Conservation (phyloP, 148 eudicot species). For the Arctostaphylos glauca region DNA sequence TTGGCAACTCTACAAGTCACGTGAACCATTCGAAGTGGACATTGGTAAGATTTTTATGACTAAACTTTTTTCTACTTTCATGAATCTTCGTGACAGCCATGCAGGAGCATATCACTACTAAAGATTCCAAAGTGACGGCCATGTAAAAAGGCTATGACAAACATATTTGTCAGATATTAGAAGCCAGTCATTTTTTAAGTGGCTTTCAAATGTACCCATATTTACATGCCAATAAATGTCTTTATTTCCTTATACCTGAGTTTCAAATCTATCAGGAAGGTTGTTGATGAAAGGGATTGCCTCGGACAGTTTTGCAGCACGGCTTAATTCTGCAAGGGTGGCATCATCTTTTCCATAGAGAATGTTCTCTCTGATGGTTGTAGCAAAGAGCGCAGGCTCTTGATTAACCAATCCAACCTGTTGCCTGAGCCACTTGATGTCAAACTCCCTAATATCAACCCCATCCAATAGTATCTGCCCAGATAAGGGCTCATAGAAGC, state of each 20-base stretch:
- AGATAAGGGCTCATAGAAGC: constrained; percentile 84
- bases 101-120: neutral
- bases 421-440: constrained; percentile 80
- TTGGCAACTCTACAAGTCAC: neutral
- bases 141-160: neutral
- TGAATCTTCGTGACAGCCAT: neutral
- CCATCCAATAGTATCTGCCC: constrained; percentile 77
- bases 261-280: constrained; percentile 90
- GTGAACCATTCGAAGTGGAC: neutral
- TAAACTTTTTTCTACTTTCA: neutral
- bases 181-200: too few species aligned
- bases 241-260: constrained; percentile 54
- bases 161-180: neutral
- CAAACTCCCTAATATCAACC: constrained; percentile 55
- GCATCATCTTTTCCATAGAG: constrained; percentile 89
- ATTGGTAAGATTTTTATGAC: neutral
- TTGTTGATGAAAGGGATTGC: constrained; percentile 76
- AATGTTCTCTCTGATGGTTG: constrained; percentile 86
- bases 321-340: constrained; percentile 67
- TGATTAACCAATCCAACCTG: constrained; percentile 95
- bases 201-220: neutral
- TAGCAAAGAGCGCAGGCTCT: constrained; percentile 95
- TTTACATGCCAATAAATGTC: neutral
- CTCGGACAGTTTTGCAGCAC: constrained; percentile 91
- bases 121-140: neutral